A percentile compares a stretch with the other conserved stretches of the same genome.
Conservation (phyloP, 1,284 basidiomycete species). For the Fistulina hepatica region DNA sequence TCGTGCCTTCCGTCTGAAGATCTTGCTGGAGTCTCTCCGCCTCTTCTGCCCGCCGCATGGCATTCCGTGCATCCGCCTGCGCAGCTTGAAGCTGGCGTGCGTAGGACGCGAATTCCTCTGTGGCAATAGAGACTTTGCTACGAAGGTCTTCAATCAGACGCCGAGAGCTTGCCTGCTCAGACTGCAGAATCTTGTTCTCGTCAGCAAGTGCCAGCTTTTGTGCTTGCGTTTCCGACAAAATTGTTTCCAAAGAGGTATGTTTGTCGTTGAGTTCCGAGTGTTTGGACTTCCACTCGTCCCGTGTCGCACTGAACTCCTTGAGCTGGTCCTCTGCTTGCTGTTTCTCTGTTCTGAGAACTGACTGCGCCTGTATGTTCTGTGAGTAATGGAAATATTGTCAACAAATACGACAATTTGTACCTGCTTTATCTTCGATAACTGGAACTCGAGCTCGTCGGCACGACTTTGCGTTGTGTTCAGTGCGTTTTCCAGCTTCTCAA, state of each 20-base stretch:
- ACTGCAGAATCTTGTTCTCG: constrained; percentile 37
- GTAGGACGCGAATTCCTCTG: constrained; percentile 38
- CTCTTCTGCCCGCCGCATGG: constrained; percentile 57
- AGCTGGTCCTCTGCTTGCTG: constrained; percentile 42
- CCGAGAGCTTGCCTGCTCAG: constrained; percentile 35
- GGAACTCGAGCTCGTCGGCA: constrained; percentile 70
- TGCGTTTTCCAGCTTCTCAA: constrained; percentile 57
- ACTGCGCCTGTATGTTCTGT: constrained; percentile 35
- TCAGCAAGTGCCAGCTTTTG: constrained; percentile 38
- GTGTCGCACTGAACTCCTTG: constrained; percentile 28
- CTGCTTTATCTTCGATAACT: constrained; percentile 66
- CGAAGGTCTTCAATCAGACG: constrained; percentile 39
- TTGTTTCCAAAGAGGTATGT: too few species aligned
- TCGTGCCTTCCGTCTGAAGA: constrained; percentile 61
- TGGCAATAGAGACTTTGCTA: constrained; percentile 44
- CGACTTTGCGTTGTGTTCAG: constrained; percentile 69
- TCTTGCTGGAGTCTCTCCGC: constrained; percentile 60
- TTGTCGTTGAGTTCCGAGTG: too few species aligned
- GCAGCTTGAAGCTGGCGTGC: constrained; percentile 47
- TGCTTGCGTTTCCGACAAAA: too few species aligned
- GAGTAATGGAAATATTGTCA: constrained; percentile 1
- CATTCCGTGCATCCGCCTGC: constrained; percentile 49
- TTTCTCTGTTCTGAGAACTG: constrained; percentile 45
- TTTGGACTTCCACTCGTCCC: constrained; percentile 35
- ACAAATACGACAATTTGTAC: constrained; percentile 29